phyloP scores from a whole-genome alignment of 305 asterid species.

The Euphrasia arctica region DNA sequence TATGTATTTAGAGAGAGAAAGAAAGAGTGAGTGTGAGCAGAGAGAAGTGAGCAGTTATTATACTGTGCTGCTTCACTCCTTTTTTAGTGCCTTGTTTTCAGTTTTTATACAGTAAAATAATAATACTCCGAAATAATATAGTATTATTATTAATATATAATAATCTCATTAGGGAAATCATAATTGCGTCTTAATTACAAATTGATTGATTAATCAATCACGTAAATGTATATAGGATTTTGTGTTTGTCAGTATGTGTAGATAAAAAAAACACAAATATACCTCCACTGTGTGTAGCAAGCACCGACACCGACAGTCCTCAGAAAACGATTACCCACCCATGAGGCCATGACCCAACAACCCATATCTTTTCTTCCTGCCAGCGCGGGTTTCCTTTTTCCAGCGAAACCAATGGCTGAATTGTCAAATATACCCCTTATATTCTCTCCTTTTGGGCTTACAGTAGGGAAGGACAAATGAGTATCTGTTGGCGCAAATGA shows the following conservation, averaged over 20 bases:
- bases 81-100: conserved; percentile 7
- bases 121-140: no score
- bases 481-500: conserved; percentile 25
- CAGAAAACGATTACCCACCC: conserved; percentile 32
- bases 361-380: conserved; percentile 1
- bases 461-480: no score
- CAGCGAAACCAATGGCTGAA: not conserved
- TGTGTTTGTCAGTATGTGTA: not conserved
- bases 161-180: not conserved
- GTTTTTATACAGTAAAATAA: conserved; percentile 7
- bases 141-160: not conserved
- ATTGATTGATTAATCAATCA: conserved; percentile 23
- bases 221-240: not conserved
- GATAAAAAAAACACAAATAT: conserved; percentile 24
- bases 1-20: conserved; percentile 21
- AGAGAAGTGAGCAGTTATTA: not conserved
- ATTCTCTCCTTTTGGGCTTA: not conserved
- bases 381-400: not conserved
- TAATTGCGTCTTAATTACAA: conserved; percentile 1
- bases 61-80: not conserved
- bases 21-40: conserved; percentile 7
- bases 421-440: conserved; percentile 9
- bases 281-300: conserved; percentile 26
- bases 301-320: conserved; percentile 41
- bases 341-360: not conserved